Evolutionary conservation across 495 filamentous ascomycete genomes (phyloP).

Genomic region (Hypoxylon lienhwacheense): DNA sequence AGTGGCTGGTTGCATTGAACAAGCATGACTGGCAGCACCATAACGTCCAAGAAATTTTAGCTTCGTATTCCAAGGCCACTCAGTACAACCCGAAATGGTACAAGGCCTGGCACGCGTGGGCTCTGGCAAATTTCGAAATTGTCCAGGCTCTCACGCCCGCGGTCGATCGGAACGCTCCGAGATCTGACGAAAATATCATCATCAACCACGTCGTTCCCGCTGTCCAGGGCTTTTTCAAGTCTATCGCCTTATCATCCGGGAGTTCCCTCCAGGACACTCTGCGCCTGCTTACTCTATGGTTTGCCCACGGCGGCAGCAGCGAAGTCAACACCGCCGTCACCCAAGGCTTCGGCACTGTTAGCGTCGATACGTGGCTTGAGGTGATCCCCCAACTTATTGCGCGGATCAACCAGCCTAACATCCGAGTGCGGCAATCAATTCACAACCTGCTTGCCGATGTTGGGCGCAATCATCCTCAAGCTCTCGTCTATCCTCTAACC

Average conservation of each 20-base stretch:
- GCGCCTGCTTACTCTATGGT: conserved; percentile 91
- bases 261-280: conserved; percentile 96
- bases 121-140: conserved; percentile 97
- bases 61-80: conserved; percentile 86
- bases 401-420: conserved; percentile 92
- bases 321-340: conserved; percentile 87
- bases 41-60: conserved; percentile 74
- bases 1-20: conserved; percentile 85
- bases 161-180: conserved; percentile 58
- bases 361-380: conserved; percentile 96
- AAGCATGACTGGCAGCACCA: conserved; percentile 84
- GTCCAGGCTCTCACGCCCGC: conserved; percentile 74
- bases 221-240: conserved; percentile 91
- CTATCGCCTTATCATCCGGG: conserved; percentile 84
- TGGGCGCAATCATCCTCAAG: conserved; percentile 90
- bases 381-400: conserved; percentile 98
- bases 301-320: conserved; percentile 82
- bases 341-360: conserved; percentile 86
- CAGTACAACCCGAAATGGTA: conserved; percentile 92
- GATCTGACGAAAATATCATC: conserved; percentile 63
- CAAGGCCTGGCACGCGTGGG: conserved; percentile 99
- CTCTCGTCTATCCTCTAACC: conserved; percentile 98
- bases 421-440: conserved; percentile 79
- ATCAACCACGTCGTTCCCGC: conserved; percentile 91
- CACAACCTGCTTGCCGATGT: conserved; percentile 90